Evolutionary conservation across 164 flowering plant genomes (phyloP).

Genomic region (Chimonanthus salicifolius): DNA sequence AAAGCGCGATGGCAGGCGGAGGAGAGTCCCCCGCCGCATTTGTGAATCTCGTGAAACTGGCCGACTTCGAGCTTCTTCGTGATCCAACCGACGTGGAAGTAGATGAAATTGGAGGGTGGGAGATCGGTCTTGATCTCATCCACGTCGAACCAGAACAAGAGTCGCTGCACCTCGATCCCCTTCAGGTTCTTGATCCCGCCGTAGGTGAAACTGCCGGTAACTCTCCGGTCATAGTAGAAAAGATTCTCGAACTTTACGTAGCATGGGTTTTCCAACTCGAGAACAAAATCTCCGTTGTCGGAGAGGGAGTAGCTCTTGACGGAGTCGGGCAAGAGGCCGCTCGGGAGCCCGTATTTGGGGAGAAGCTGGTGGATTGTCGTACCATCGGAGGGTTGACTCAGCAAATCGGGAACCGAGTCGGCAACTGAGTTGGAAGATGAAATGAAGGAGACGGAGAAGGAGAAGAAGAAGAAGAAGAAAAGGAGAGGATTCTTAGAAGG

Average conservation of each 20-base stretch:
- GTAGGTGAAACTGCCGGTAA: conserved; percentile 53
- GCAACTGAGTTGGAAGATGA: not conserved
- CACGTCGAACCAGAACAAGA: conserved; percentile 75
- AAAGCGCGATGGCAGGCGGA: too few species aligned
- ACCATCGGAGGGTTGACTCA: not conserved
- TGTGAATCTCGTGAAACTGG: conserved; percentile 36
- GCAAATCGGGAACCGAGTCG: not conserved
- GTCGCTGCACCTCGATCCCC: conserved; percentile 71
- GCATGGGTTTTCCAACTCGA: conserved; percentile 45
- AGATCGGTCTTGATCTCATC: conserved; percentile 81
- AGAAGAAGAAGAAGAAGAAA: not conserved
- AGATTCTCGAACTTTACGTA: conserved; percentile 72
- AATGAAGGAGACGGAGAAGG: too few species aligned
- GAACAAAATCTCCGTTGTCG: conserved; percentile 56
- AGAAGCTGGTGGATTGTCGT: conserved; percentile 59
- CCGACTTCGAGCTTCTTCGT: conserved; percentile 67
- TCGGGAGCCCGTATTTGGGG: conserved; percentile 63
- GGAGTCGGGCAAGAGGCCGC: conserved; percentile 63
- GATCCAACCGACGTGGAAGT: conserved; percentile 73
- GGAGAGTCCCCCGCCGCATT: too few species aligned
- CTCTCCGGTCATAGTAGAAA: conserved; percentile 55
- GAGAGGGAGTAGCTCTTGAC: conserved; percentile 49
- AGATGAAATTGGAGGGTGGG: conserved; percentile 71
- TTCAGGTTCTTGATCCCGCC: conserved; percentile 61
- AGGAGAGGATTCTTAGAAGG: not conserved